Evolutionary conservation across 176 grass and related monocot genomes (phyloP).

Genomic region (Bolboschoenus planiculmis): DNA sequence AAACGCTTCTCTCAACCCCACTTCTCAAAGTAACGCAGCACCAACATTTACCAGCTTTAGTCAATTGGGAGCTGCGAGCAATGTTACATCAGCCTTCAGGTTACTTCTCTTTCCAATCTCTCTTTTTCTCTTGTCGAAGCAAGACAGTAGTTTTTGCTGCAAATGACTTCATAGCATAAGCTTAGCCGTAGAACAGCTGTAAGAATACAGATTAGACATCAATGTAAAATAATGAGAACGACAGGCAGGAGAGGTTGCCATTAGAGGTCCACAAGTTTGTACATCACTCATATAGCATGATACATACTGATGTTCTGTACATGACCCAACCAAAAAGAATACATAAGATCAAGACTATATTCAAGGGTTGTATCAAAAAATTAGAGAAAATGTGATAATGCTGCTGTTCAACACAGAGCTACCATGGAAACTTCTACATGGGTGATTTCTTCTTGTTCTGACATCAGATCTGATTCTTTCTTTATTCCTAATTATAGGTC

Average conservation of each 20-base stretch:
- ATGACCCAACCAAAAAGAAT: neutral
- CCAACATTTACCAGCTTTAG: constrained; percentile 72
- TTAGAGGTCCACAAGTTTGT: neutral
- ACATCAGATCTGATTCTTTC: neutral
- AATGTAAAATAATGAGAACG: neutral
- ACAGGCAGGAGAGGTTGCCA: neutral
- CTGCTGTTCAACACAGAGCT: neutral
- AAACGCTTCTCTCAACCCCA: constrained; percentile 25
- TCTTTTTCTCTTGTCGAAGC: neutral
- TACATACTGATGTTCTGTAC: neutral
- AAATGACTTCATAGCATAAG: neutral
- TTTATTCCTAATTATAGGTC: constrained; percentile 28
- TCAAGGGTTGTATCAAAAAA: neutral
- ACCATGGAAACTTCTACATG: neutral
- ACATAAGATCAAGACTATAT: neutral
- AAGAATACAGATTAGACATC: neutral
- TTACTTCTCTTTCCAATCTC: constrained; percentile 2
- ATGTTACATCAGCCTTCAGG: constrained; percentile 38
- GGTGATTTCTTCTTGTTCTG: neutral
- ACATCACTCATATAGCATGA: too few species aligned
- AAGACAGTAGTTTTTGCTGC: neutral
- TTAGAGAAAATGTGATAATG: neutral
- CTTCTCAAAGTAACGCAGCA: constrained; percentile 49
- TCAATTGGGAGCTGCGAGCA: constrained; percentile 55
- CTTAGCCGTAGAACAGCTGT: neutral